Evolutionary conservation across 2,329 filamentous ascomycete genomes (phyloP).

Genomic region (Colletotrichum coccodes): DNA sequence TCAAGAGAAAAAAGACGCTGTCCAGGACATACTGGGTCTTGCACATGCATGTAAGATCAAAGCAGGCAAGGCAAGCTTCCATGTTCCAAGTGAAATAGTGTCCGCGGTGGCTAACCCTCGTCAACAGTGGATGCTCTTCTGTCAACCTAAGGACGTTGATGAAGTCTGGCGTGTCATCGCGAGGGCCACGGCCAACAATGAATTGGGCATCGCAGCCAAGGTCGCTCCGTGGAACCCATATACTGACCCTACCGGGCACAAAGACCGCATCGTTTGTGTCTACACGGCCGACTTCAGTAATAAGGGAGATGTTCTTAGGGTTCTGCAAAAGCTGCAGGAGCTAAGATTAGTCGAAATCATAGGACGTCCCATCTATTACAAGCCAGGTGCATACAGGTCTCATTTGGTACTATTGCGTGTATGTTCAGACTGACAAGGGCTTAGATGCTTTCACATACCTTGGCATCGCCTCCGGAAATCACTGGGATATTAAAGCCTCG

Average conservation of each 20-base stretch:
- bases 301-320: conserved; percentile 72
- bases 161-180: conserved; percentile 74
- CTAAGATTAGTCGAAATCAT: conserved; percentile 66
- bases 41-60: conserved; percentile 69
- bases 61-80: conserved; percentile 69
- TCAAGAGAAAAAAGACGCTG: conserved; percentile 58
- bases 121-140: conserved; percentile 80
- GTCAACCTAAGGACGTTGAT: conserved; percentile 62
- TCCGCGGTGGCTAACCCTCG: not conserved
- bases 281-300: conserved; percentile 83
- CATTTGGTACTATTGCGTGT: not conserved
- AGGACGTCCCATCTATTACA: conserved; percentile 76
- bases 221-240: conserved; percentile 65
- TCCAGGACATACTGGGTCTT: conserved; percentile 66
- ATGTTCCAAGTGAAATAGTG: not conserved
- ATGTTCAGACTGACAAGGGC: conserved; percentile 19
- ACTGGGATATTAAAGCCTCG: conserved; percentile 70
- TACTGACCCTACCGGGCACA: conserved; percentile 52
- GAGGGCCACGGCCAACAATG: conserved; percentile 72
- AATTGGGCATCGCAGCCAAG: conserved; percentile 79
- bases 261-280: conserved; percentile 74
- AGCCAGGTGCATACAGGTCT: conserved; percentile 65
- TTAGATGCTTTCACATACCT: conserved; percentile 76
- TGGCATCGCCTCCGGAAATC: conserved; percentile 68
- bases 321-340: conserved; percentile 70